Evolutionary conservation across 495 filamentous ascomycete genomes (phyloP).

Genomic region (Durotheca rogersii): DNA sequence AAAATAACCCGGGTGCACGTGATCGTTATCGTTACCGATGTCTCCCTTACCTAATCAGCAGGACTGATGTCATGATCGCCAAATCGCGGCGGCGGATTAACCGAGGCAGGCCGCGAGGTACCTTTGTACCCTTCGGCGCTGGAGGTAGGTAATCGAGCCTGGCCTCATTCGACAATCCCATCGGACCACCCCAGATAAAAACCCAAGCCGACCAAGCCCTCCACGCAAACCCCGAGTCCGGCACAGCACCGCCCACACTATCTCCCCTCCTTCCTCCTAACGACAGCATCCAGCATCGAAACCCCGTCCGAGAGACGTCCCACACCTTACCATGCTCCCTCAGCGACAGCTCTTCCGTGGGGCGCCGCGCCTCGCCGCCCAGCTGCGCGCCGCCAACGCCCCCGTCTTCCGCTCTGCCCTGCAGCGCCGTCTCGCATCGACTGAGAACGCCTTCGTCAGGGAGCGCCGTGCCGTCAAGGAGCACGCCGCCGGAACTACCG

Average conservation of each 20-base stretch:
- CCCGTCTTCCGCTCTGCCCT: slow-evolving; percentile 57
- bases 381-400: slow-evolving; percentile 44
- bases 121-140: no score
- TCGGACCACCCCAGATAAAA: slow-evolving; percentile 27
- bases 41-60: neutral
- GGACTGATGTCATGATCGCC: neutral
- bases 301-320: neutral
- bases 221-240: slow-evolving; percentile 14
- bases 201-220: no score
- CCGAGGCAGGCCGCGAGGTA: no score
- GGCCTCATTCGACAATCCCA: slow-evolving; percentile 38
- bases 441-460: slow-evolving; percentile 84
- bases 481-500: slow-evolving; percentile 76
- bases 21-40: slow-evolving; percentile 18
- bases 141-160: slow-evolving; percentile 36
- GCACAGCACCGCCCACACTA: slow-evolving; percentile 31
- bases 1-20: slow-evolving; percentile 37
- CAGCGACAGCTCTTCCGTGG: slow-evolving; percentile 63
- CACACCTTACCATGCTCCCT: slow-evolving; percentile 56
- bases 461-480: slow-evolving; percentile 82
- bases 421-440: slow-evolving; percentile 71
- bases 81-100: slow-evolving; percentile 33
- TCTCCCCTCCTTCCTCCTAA: neutral
- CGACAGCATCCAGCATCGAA: no score
- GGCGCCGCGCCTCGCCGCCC: slow-evolving; percentile 58